phyloP scores from a whole-genome alignment of 2,329 filamentous ascomycete species.

The Neurospora sp. region DNA sequence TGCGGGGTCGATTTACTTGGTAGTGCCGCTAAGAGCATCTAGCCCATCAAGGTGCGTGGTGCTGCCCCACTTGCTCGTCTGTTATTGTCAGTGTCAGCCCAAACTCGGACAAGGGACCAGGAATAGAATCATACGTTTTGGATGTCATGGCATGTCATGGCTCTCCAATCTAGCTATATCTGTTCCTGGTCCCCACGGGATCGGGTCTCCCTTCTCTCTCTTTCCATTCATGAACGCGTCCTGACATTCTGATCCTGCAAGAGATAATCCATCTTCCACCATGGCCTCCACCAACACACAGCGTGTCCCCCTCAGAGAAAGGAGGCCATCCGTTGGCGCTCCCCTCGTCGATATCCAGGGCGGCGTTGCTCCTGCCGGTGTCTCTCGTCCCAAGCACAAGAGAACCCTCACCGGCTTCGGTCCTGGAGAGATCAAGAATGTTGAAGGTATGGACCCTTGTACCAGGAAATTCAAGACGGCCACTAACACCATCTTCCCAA shows the following conservation, averaged over 20 bases:
- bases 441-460: constrained; percentile 58
- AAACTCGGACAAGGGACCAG: background rate
- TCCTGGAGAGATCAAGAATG: constrained; percentile 80
- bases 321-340: constrained; percentile 70
- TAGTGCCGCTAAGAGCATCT: background rate
- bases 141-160: background rate
- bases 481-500: constrained; percentile 1
- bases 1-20: background rate
- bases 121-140: background rate
- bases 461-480: background rate
- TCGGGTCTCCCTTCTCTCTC: background rate
- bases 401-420: constrained; percentile 94
- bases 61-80: background rate
- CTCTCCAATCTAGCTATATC: background rate
- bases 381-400: constrained; percentile 87
- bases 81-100: background rate
- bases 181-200: background rate
- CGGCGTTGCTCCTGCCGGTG: constrained; percentile 75
- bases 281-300: constrained; percentile 25
- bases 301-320: constrained; percentile 52
- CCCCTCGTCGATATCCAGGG: constrained; percentile 82
- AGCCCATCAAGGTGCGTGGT: background rate
- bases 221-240: background rate
- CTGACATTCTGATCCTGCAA: background rate
- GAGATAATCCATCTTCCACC: background rate